Evolutionary conservation across 306 rosid genomes (phyloP).

Genomic region (Phaseolus lunatus): DNA sequence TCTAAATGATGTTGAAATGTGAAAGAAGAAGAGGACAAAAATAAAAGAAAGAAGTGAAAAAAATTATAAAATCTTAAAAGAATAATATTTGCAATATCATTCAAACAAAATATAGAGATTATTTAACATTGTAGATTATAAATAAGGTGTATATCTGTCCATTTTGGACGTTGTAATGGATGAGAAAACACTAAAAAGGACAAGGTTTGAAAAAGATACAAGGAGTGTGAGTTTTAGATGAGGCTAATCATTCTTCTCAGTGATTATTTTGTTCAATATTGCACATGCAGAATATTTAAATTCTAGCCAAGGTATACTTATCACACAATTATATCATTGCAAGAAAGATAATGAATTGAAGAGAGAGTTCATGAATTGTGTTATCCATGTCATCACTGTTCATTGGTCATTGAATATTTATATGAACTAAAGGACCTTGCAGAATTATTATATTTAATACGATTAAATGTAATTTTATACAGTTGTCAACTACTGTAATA

Average conservation of each 20-base stretch:
- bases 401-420: neutral
- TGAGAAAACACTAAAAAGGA: neutral
- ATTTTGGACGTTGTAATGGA: neutral
- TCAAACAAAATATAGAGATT: no score
- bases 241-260: slow-evolving; percentile 4
- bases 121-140: no score
- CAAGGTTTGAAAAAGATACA: slow-evolving; percentile 1
- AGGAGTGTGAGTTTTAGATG: neutral
- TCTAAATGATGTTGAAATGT: no score
- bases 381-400: neutral
- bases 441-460: neutral
- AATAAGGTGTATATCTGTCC: no score
- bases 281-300: neutral
- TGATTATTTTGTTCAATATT: slow-evolving; percentile 10
- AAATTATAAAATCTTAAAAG: no score
- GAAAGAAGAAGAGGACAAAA: no score
- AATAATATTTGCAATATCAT: no score
- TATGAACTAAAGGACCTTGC: neutral
- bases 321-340: neutral
- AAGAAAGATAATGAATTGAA: slow-evolving; percentile 2
- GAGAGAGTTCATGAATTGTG: slow-evolving; percentile 4
- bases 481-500: neutral
- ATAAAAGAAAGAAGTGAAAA: no score
- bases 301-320: neutral
- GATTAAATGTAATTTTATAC: no score